Evolutionary conservation across 352 stramenopile genomes (phyloP).

Genomic region (Blastocystis sp.): DNA sequence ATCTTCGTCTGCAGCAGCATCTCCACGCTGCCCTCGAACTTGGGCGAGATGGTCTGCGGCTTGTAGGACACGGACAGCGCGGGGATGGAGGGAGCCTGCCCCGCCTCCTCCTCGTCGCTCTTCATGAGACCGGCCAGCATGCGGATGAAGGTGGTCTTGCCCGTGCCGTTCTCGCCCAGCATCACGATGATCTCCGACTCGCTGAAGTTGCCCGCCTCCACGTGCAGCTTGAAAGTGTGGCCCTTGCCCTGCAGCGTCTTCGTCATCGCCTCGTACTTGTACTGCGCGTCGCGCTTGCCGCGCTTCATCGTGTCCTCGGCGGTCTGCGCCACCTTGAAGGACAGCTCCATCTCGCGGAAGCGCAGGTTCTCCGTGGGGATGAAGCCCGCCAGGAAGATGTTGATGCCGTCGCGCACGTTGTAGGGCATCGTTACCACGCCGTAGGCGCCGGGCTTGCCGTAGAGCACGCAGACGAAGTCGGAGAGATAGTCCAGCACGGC

Average conservation of each 20-base stretch:
- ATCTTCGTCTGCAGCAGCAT: conserved; percentile 95
- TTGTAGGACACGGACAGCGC: conserved; percentile 88
- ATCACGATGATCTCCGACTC: conserved; percentile 99
- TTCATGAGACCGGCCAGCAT: conserved; percentile 98
- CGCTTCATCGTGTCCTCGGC: conserved; percentile 80
- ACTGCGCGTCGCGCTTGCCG: conserved; percentile 72
- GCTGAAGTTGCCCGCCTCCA: conserved; percentile 92
- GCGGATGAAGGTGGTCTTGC: conserved; percentile 99
- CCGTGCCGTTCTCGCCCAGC: conserved; percentile 97
- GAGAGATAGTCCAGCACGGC: conserved; percentile 98
- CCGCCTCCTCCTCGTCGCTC: conserved; percentile 86
- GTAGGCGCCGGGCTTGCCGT: conserved; percentile 93
- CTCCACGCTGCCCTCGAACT: conserved; percentile 89
- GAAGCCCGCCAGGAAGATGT: conserved; percentile 98
- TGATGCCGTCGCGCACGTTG: conserved; percentile 97
- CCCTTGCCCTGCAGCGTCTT: conserved; percentile 93
- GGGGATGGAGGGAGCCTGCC: conserved; percentile 51
- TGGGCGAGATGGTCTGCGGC: conserved; percentile 96
- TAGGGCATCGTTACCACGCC: conserved; percentile 99
- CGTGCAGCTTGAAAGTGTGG: conserved; percentile 93
- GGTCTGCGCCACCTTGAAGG: conserved; percentile 94
- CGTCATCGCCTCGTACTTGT: conserved; percentile 95
- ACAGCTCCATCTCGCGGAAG: conserved; percentile 95
- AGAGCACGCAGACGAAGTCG: conserved; percentile 98
- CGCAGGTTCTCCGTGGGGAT: conserved; percentile 98